These are phyloP conservation scores for Boletus reticulatus DNA, from an alignment of 768 basidiomycete species.

Conservation along the genomic window DNA sequence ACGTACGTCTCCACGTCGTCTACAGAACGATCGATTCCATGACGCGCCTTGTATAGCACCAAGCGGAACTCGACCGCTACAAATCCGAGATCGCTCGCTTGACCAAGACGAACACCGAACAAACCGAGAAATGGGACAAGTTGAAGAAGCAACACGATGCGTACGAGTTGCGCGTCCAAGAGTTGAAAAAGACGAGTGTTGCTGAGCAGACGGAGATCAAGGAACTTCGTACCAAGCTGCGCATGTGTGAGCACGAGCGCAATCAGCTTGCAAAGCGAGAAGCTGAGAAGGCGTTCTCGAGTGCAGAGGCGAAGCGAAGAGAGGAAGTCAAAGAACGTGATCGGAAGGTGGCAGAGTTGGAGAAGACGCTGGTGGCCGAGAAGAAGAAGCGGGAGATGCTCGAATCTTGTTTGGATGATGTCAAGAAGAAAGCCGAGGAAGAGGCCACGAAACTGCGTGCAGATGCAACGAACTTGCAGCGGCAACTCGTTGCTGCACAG, in stretches of 20 bases:
- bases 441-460: constrained; percentile 37
- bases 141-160: constrained; percentile 59
- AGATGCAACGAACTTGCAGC: constrained; percentile 35
- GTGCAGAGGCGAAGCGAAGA: constrained; percentile 46
- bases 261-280: constrained; percentile 50
- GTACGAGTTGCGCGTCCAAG: constrained; percentile 59
- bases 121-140: constrained; percentile 54
- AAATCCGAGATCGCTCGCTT: constrained; percentile 53
- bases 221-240: constrained; percentile 57
- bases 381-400: constrained; percentile 47
- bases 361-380: constrained; percentile 49
- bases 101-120: constrained; percentile 49
- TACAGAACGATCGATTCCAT: not conserved
- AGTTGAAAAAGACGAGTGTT: constrained; percentile 49
- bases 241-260: constrained; percentile 56
- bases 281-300: constrained; percentile 49
- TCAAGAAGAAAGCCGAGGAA: constrained; percentile 40
- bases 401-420: constrained; percentile 45
- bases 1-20: constrained; percentile 38
- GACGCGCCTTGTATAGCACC: constrained; percentile 44
- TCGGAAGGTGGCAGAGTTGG: constrained; percentile 51
- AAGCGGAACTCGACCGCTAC: constrained; percentile 54
- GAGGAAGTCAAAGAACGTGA: constrained; percentile 60
- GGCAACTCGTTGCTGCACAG: constrained; percentile 35
- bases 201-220: constrained; percentile 62